These are phyloP conservation scores for Tulasnella sp. DNA, from an alignment of 768 basidiomycete genomes.

Conservation along the genomic window DNA sequence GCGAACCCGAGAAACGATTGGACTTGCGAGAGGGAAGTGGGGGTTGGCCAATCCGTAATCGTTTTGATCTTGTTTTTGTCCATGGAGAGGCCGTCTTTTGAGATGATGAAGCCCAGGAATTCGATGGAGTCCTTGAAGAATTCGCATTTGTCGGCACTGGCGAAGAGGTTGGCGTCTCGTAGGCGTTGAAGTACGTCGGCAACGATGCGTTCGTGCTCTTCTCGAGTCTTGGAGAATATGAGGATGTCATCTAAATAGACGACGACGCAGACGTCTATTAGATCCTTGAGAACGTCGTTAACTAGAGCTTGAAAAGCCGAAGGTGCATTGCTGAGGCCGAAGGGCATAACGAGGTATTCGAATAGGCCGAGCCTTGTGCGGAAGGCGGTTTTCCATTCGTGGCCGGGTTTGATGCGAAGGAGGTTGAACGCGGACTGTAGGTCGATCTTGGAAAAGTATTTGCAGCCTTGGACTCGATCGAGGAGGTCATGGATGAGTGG, in stretches of 20 bases:
- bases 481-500: constrained; percentile 31
- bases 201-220: constrained; percentile 28
- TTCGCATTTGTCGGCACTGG: constrained; percentile 27
- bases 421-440: constrained; percentile 32
- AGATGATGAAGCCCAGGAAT: constrained; percentile 28
- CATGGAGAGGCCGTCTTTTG: constrained; percentile 30
- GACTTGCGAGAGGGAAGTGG: constrained; percentile 31
- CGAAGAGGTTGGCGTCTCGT: constrained; percentile 20
- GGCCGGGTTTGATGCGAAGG: constrained; percentile 30
- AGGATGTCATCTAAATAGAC: constrained; percentile 32
- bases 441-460: constrained; percentile 32
- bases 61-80: constrained; percentile 31
- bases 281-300: constrained; percentile 29
- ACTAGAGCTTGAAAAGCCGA: constrained; percentile 31
- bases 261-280: constrained; percentile 31
- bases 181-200: constrained; percentile 25
- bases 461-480: constrained; percentile 27
- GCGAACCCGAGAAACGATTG: constrained; percentile 31
- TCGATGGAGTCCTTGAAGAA: constrained; percentile 24
- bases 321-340: constrained; percentile 34
- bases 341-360: constrained; percentile 34
- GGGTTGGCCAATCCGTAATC: constrained; percentile 31
- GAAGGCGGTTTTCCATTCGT: constrained; percentile 36
- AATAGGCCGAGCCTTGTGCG: constrained; percentile 30
- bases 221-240: constrained; percentile 27